These are phyloP conservation scores for Multifurca ochricompacta DNA, from an alignment of 768 basidiomycete genomes.

Conservation along the genomic window DNA sequence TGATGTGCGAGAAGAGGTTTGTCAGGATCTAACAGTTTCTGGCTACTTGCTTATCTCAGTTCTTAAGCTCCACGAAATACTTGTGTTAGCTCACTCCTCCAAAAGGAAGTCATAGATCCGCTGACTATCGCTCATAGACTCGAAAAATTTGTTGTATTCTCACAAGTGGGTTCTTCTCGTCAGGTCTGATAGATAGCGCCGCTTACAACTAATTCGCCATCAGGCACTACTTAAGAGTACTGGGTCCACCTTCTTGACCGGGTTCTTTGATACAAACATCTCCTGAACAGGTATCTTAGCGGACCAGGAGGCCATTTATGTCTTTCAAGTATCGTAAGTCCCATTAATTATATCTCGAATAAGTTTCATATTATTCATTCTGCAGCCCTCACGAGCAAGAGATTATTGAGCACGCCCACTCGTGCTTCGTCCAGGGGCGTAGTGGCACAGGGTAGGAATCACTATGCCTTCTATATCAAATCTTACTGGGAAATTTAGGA, in stretches of 20 bases:
- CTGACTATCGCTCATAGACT: slow-evolving; percentile 17
- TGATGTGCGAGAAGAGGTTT: slow-evolving; percentile 43
- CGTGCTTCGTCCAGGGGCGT: slow-evolving; percentile 32
- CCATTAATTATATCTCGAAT: not conserved
- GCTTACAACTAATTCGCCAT: not conserved
- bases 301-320: slow-evolving; percentile 16
- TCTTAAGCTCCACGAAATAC: slow-evolving; percentile 45
- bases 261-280: not conserved
- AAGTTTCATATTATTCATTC: not conserved
- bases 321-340: slow-evolving; percentile 20
- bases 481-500: slow-evolving; percentile 33
- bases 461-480: not conserved
- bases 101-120: not conserved
- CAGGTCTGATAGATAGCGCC: not conserved
- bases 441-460: slow-evolving; percentile 60
- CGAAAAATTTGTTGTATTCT: slow-evolving; percentile 26
- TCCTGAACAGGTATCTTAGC: slow-evolving; percentile 14
- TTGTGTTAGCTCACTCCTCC: slow-evolving; percentile 36
- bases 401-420: slow-evolving; percentile 15
- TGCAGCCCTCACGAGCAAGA: slow-evolving; percentile 19
- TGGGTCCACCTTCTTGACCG: not conserved
- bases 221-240: slow-evolving; percentile 15
- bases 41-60: not conserved
- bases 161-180: slow-evolving; percentile 21
- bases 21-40: not conserved